These are phyloP conservation scores for Nymphaea colorata DNA, from an alignment of 164 flowering plant genomes.

Conservation along the genomic window DNA sequence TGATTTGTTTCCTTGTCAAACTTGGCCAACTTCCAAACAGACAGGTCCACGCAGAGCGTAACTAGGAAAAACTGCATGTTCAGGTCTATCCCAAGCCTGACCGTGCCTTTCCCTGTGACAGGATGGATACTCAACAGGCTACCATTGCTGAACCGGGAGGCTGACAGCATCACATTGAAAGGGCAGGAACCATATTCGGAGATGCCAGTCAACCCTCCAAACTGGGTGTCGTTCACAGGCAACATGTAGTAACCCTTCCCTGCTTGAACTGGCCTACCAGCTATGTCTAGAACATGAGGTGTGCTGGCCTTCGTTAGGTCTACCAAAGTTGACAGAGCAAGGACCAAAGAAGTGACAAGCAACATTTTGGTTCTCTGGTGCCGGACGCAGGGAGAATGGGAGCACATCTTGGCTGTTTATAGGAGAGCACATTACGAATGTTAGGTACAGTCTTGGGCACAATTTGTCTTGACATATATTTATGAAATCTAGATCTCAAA, in stretches of 20 bases:
- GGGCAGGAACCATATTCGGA: background rate
- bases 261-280: background rate
- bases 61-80: conserved; percentile 1
- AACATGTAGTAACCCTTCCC: background rate
- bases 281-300: background rate
- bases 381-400: no score
- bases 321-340: no score
- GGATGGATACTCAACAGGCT: background rate
- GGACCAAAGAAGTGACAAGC: no score
- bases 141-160: background rate
- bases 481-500: no score
- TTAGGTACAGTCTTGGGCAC: no score
- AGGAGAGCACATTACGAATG: no score
- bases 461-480: no score
- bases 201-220: background rate
- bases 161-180: background rate
- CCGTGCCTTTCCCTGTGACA: background rate
- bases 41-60: background rate
- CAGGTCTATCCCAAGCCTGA: background rate
- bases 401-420: no score
- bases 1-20: background rate
- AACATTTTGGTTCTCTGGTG: no score
- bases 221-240: background rate
- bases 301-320: no score
- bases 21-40: background rate